Evolutionary conservation across 192 early-diverging fungal species (phyloP), one percentile per base, ranked within the genome.

Genomic region (Podila epicladia): DNA sequence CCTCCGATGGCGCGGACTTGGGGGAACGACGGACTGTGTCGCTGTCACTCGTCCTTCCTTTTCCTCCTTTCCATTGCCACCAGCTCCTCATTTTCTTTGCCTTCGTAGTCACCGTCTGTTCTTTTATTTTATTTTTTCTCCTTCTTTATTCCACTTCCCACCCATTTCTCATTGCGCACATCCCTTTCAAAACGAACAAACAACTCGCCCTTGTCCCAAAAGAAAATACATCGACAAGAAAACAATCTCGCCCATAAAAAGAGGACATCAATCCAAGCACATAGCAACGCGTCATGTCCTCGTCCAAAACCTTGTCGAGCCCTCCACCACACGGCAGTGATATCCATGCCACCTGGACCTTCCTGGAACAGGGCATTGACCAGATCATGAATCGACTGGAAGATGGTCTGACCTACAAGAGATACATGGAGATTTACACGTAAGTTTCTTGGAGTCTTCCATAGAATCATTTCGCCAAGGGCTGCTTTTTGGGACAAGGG

Each of bases 401-500:
- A 58, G 86, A 94, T 50, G 95, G 95, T 26, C 78, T 97, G 37
- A 91, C 87, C 35, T 88, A 90, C 74, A 82, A 82, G 45, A 88
- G 89, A 60, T 98, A 95, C 83, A 94, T 97, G 90, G 84, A 92
- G 57, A 86, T 95, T 26, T 94, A 95, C 84, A 95, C 96, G 95
- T 96, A 92, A 83, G 92, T 86, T 49, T 59, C 45, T 53, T 37
- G 26, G 33, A 9, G 48, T 45, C 31, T 38, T 57, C 5, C 20
- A 1, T n/a, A 20, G 9, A n/a, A 8, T 1, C 51, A 53, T 53
- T 19, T 20, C 17, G 24, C 5, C 53, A 55, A 53, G 2, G 22
- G 53, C 24, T 24, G 4, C 22, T 45, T 45, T 45, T 45, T 45
- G 41, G 15, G 41, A 45, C 11, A 17, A 45, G 13, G 41, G 41